Evolutionary conservation across 208 protist genomes (phyloP).

Genomic region (Trypanosoma cruzi): DNA sequence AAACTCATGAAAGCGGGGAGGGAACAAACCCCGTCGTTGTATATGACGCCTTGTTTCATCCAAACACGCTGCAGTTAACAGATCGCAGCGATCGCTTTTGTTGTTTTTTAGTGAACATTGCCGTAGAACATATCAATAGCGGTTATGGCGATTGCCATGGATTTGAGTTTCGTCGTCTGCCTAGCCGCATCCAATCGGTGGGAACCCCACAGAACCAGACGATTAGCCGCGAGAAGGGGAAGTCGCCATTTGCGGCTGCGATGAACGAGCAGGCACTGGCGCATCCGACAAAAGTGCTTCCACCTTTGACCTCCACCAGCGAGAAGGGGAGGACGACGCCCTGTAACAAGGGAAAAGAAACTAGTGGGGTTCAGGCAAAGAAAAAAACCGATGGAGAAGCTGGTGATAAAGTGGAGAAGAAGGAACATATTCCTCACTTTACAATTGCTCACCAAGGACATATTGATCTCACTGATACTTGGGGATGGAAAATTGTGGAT

Average conservation of each 20-base stretch:
- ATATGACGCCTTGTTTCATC: slow-evolving; percentile 91
- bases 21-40: slow-evolving; percentile 49
- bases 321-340: background rate
- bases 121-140: slow-evolving; percentile 91
- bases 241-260: slow-evolving; percentile 53
- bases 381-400: background rate
- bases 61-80: slow-evolving; percentile 66
- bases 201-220: slow-evolving; percentile 88
- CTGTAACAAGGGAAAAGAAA: background rate
- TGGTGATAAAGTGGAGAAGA: slow-evolving; percentile 6
- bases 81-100: slow-evolving; percentile 80
- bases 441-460: slow-evolving; percentile 77
- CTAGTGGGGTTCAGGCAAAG: background rate
- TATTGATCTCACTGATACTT: slow-evolving; percentile 79
- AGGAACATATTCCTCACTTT: slow-evolving; percentile 48
- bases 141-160: slow-evolving; percentile 81
- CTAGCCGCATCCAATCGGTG: slow-evolving; percentile 51
- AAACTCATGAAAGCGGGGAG: slow-evolving; percentile 2
- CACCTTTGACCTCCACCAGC: background rate
- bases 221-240: slow-evolving; percentile 46
- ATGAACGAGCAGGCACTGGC: slow-evolving; percentile 49
- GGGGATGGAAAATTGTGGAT: slow-evolving; percentile 78
- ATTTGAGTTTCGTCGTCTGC: slow-evolving; percentile 70
- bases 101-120: slow-evolving; percentile 92
- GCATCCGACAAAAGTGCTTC: slow-evolving; percentile 45